Base-by-base conservation (phyloP, 495 filamentous ascomycete species). In the Recurvomyces mirabilis region DNA sequence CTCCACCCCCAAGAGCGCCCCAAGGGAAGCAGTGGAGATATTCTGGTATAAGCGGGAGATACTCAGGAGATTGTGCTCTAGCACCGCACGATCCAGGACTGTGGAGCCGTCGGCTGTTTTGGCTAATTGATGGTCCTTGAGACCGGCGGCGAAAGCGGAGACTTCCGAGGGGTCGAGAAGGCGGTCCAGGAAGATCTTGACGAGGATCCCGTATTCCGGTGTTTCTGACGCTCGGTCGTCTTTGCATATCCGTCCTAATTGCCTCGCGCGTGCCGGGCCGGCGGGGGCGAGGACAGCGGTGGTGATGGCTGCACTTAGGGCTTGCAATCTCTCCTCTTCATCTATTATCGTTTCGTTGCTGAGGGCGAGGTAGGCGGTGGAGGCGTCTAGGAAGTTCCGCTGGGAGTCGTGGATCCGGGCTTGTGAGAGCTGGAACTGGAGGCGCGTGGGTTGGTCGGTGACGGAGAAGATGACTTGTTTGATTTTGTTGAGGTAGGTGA, bases 101-200 rank as follows among this genome's bases (percentile, higher is more conserved):
- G 91, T 98, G 3, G 76, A 80, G 9, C 93, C 91, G 60, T 98
- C 91, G 3, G 81, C 70, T 1, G 86, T 94, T 32, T 72, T 72
- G 18, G 91, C 91, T 0, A 94, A 75, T 65, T 98, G 91, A 61
- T 98, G 91, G 10, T 83, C 81, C 19, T 74, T 71, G 17, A 98
- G 71, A 12, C 77, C 79, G 43, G 82, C 68, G 0, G 87, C 79
- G 56, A 98, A 98, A 33, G 84, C 81, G 11, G 74, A 73, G 14
- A 95, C 87, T 62, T 98, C 91, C 15, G 73, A 75, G 2, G 81
- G 74, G 6, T 71, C 73, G 12, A 98, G 69, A 3, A 98, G 68
- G 4, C 91, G 77, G 62, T 96, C 87, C 21, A 98, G 73, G 60
- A 93, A 93, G 77, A 98, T 95, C 67, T 96, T 96, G 69, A 96